These are phyloP conservation scores for Trichosporon faecale DNA, from an alignment of 1,284 basidiomycete species.

Conservation along the genomic window DNA sequence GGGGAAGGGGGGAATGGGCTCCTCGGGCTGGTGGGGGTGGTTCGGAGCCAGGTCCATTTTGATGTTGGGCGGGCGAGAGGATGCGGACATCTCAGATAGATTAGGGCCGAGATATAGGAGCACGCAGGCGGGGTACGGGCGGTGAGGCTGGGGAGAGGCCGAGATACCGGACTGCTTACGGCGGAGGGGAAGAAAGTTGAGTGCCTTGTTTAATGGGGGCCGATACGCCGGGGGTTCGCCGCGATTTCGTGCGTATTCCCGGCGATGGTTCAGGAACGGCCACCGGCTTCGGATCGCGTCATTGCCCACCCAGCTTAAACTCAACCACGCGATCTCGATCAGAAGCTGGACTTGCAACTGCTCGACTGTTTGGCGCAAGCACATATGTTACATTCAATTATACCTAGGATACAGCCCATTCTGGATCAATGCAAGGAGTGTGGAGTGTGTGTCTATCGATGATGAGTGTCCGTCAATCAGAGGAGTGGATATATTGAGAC, in stretches of 20 bases:
- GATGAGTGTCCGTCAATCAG: slow-evolving; percentile 7
- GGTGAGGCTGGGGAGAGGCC: background rate
- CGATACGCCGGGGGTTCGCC: background rate
- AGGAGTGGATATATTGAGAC: background rate
- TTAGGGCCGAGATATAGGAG: background rate
- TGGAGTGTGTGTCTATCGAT: slow-evolving; percentile 4
- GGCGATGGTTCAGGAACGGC: background rate
- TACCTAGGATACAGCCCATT: slow-evolving; percentile 9
- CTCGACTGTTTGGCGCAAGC: background rate
- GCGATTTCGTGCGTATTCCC: background rate
- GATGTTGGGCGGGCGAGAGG: background rate
- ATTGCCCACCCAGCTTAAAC: background rate
- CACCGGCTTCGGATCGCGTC: background rate
- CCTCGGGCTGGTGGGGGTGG: slow-evolving; percentile 42
- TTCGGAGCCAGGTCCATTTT: slow-evolving; percentile 26
- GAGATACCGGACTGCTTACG: background rate
- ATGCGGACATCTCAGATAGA: background rate
- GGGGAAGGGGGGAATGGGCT: slow-evolving; percentile 28
- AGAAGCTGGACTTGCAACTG: background rate
- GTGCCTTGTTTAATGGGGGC: background rate
- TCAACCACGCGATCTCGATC: background rate
- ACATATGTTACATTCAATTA: slow-evolving; percentile 10
- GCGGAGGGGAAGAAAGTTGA: background rate
- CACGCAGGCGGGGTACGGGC: background rate
- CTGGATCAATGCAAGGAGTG: slow-evolving; percentile 5